Evolutionary conservation across 129 eudicot genomes (phyloP).

Genomic region (Artemisia argyi): DNA sequence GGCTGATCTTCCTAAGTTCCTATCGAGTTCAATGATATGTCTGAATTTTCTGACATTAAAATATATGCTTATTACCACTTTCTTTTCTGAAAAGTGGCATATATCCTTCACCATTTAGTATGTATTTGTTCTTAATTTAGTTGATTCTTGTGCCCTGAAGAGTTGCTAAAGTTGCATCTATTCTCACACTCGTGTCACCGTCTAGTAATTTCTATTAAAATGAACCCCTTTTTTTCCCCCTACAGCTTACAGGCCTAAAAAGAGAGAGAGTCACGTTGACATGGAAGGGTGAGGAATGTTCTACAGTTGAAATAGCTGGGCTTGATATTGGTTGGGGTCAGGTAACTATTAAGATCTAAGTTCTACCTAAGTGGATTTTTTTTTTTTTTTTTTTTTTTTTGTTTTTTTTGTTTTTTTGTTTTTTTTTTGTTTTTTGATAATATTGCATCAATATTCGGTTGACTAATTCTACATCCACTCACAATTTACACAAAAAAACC

Average conservation of each 20-base stretch:
- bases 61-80: neutral
- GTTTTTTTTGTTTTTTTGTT: too few species aligned
- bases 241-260: conserved; percentile 86
- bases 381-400: too few species aligned
- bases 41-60: too few species aligned
- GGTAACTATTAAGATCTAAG: conserved; percentile 44
- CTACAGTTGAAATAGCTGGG: conserved; percentile 79
- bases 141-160: neutral
- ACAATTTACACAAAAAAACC: too few species aligned
- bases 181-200: neutral
- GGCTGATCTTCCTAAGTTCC: neutral
- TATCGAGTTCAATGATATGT: neutral
- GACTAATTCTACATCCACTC: too few species aligned
- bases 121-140: neutral
- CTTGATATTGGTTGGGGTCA: conserved; percentile 98
- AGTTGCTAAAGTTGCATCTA: too few species aligned
- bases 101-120: neutral
- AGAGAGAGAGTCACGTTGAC: conserved; percentile 63
- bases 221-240: neutral
- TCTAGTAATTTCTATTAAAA: neutral
- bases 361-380: neutral
- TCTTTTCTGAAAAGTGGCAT: neutral
- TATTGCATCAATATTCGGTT: neutral
- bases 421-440: neutral
- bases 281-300: conserved; percentile 57